phyloP scores from a whole-genome alignment of 2,329 filamentous ascomycete species.

The Cryphonectria carpinicola region DNA sequence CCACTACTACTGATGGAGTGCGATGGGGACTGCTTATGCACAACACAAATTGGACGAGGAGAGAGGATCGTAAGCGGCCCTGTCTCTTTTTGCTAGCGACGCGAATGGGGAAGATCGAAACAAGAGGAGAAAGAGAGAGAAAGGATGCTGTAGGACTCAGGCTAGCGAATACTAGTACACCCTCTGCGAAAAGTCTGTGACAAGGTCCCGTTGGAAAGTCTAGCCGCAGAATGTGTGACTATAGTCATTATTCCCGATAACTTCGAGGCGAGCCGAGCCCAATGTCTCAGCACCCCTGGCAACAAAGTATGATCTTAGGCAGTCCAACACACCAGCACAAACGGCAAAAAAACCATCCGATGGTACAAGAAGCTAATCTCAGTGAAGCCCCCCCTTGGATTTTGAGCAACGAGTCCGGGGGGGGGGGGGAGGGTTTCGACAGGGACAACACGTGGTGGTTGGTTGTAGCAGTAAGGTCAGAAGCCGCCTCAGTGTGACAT shows the following conservation, averaged over 20 bases:
- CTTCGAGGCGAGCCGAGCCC: constrained; percentile 10
- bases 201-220: background rate
- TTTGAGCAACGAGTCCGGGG: background rate
- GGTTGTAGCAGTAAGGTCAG: background rate
- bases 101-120: background rate
- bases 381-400: background rate
- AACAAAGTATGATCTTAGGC: background rate
- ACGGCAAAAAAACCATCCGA: background rate
- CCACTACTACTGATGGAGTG: background rate
- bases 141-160: background rate
- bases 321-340: background rate
- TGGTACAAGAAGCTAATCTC: background rate
- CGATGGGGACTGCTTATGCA: background rate
- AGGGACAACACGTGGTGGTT: background rate
- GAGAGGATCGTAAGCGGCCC: background rate
- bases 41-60: background rate
- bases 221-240: background rate
- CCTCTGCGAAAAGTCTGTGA: background rate
- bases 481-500: background rate
- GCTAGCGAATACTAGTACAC: background rate
- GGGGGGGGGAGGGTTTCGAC: background rate
- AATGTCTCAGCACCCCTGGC: background rate
- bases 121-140: too few species aligned
- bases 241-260: background rate
- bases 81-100: background rate